Base-by-base conservation (phyloP, 192 early-diverging fungal species). In the Phycomyces nitens region DNA sequence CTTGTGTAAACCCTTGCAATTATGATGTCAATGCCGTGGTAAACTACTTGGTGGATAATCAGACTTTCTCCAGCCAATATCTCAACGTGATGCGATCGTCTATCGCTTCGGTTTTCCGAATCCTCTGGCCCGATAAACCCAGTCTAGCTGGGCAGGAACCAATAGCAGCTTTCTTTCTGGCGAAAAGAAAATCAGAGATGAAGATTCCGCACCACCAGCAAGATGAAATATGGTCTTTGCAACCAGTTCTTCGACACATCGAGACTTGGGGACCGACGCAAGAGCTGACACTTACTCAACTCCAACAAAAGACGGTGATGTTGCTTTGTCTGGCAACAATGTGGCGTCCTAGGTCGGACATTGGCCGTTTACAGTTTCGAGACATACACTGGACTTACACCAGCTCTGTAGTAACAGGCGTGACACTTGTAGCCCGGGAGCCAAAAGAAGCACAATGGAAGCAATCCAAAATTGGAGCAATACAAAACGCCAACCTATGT, bases 381-480 rank as follows among this genome's bases (percentile, higher is more conserved):
- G 39, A 55, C 39, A 59, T 57, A 11, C 21, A 21, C 5, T 53
- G 18, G 50, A 16, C 23, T 18, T 29, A 56, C 3, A n/a, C 7
- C 23, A 55, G 12, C 11, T 21, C 50, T 24, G 1, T 1, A 26
- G 23, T 27, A 10, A 22, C 5, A 12, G 12, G 50, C 5, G 29
- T 8, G 2, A 53, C 24, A 23, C 0, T 64, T 11, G 26, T 53
- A 44, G 26, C 43, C 21, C 3, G 52, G n/a, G 52, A 64, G 22
- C 62, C 52, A 18, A 64, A 64, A 23, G 52, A 55, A 26, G 14
- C 40, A 4, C 62, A 64, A 54, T 16, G 53, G 3, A 64, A 64
- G n/a, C 11, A 34, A 21, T 23, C 53, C 5, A 41, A 21, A 44
- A 22, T 64, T 0, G 62, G 52, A 14, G 3, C 23, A 18, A 3